Conservation (phyloP, 352 stramenopile genomes). For the Halophytophthora polymorphica region DNA sequence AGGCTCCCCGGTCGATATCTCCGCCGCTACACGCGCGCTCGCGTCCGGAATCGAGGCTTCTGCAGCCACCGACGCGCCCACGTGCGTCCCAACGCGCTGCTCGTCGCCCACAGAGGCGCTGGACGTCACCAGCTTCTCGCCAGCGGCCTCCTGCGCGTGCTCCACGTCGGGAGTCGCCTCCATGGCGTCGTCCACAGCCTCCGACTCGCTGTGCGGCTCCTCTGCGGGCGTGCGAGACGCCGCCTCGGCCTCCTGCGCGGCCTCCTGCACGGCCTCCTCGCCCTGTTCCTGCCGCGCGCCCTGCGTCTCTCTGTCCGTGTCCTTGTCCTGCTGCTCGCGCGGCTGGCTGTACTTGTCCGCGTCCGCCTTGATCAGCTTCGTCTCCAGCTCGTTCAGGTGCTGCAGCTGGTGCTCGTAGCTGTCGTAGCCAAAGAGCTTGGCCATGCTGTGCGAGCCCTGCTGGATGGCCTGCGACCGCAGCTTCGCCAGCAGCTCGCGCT, state of each 20-base stretch:
- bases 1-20: slow-evolving; percentile 5
- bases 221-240: too few species aligned
- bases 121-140: too few species aligned
- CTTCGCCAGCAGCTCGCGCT: slow-evolving; percentile 55
- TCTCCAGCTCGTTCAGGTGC: slow-evolving; percentile 63
- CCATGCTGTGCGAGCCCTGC: slow-evolving; percentile 58
- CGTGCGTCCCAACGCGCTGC: too few species aligned
- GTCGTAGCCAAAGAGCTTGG: slow-evolving; percentile 74
- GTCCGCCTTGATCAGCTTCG: slow-evolving; percentile 51
- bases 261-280: slow-evolving; percentile 2
- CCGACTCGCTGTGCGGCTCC: too few species aligned
- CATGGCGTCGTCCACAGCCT: slow-evolving; percentile 9
- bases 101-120: too few species aligned
- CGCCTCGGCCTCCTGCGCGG: slow-evolving; percentile 5
- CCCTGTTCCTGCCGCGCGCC: slow-evolving; percentile 15
- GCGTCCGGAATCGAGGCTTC: too few species aligned
- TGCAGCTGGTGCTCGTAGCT: slow-evolving; percentile 72
- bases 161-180: background rate
- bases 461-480: slow-evolving; percentile 58
- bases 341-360: slow-evolving; percentile 35
- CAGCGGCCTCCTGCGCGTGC: background rate
- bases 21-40: too few species aligned
- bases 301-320: slow-evolving; percentile 9
- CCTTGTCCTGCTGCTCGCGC: slow-evolving; percentile 9
- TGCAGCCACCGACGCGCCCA: too few species aligned